phyloP scores from a whole-genome alignment of 2,329 filamentous ascomycete species.

The Diatrype stigma region DNA sequence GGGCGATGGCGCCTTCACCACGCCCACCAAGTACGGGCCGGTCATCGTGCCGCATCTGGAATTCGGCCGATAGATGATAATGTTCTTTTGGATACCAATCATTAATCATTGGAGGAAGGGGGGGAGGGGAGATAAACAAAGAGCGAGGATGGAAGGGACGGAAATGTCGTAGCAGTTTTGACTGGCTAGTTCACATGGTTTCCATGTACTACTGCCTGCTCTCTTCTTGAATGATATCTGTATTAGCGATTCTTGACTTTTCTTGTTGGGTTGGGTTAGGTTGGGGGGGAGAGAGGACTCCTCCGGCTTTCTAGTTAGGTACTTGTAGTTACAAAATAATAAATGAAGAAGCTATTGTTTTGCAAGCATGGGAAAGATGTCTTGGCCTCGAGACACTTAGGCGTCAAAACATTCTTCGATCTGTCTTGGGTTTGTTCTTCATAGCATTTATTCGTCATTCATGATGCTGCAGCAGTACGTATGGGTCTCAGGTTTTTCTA shows the following conservation, averaged over 20 bases:
- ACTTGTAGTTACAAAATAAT: too few relatives aligned
- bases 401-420: too few relatives aligned
- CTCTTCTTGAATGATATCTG: constrained; percentile 7
- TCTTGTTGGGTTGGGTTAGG: too few relatives aligned
- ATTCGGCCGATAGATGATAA: constrained; percentile 53
- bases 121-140: background rate
- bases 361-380: background rate
- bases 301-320: background rate
- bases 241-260: background rate
- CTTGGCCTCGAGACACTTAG: too few relatives aligned
- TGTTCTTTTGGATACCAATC: background rate
- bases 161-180: constrained; percentile 1
- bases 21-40: constrained; percentile 91
- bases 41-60: constrained; percentile 89
- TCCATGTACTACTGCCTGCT: constrained; percentile 3
- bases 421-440: too few relatives aligned
- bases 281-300: background rate
- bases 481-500: too few relatives aligned
- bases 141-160: background rate
- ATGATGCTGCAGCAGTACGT: too few relatives aligned
- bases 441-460: background rate
- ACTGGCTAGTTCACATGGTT: constrained; percentile 5
- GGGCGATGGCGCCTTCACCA: constrained; percentile 74
- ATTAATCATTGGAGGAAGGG: background rate
- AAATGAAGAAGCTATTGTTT: background rate